Base-by-base conservation (phyloP, 495 filamentous ascomycete genomes). In the Barbatosphaeria neglecta region DNA sequence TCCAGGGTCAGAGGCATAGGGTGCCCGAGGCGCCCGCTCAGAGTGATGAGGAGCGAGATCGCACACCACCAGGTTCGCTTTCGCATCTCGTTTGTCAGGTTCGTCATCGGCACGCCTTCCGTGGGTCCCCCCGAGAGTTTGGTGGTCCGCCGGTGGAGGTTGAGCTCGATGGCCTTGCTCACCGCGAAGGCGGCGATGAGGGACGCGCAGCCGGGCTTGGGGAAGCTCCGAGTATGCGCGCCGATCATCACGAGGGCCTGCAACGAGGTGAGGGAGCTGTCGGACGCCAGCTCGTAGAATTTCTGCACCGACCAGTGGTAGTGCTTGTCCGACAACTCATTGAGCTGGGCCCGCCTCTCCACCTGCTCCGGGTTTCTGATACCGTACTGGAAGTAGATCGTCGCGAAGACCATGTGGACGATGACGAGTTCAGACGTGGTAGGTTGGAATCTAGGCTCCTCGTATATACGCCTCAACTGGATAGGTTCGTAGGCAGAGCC, bases 41-140 rank as follows among this genome's bases (percentile, higher is more conserved):
- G 62, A 8, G 74, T 75, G 20, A 83, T 69, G 41, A 79, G 67
- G 15, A 87, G 70, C 20, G 69, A 64, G 17, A 85, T 57, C 39
- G 87, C 66, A 10, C 72, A 67, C 83, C 83, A 90, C 68, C 85
- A 90, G 4, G 82, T 70, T 20, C 86, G 72, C 64, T 90, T 90
- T 20, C 86, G 70, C 51, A 87, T 70, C 56, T 90, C 86, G 48
- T 83, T 73, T 28, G 85, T 82, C 4, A 81, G 53, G 44, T 74
- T 80, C 1, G 70, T 71, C n/a, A 53, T n/a, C n/a, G n/a, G n/a
- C n/a, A n/a, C n/a, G n/a, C n/a, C n/a, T n/a, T n/a, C n/a, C n/a
- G n/a, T n/a, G n/a, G n/a, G 59, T 8, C 69, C 65, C n/a, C 70
- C 67, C 0, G 74, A 63, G 1, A 70, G 75, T 50, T 80, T 84